A percentile compares a stretch with the other conserved stretches of the same genome.
Conservation (phyloP, 2,329 filamentous ascomycete species). For the Zasmidium citrigriseum region DNA sequence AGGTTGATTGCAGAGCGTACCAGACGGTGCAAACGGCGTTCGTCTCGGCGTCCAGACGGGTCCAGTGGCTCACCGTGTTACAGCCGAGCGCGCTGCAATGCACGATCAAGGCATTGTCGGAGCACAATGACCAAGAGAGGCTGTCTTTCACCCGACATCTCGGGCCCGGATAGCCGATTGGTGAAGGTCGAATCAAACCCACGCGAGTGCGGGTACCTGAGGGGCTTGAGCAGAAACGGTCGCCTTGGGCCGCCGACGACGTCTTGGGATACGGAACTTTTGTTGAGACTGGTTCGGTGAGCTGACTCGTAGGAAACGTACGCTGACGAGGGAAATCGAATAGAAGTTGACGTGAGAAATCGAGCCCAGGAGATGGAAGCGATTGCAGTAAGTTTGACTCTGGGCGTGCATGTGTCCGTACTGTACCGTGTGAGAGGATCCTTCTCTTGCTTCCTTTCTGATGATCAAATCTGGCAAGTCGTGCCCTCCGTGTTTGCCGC, state of each 20-base stretch:
- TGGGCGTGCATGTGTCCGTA: background rate
- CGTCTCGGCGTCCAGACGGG: background rate
- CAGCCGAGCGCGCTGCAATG: background rate
- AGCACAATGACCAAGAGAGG: background rate
- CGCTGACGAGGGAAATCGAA: background rate
- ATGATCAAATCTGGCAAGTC: background rate
- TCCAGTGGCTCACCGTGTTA: background rate
- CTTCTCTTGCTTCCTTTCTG: background rate
- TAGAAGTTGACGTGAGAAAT: background rate
- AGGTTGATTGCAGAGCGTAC: background rate
- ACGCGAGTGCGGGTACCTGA: slow-evolving; percentile 4
- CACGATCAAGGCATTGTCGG: background rate
- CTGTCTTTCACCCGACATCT: background rate
- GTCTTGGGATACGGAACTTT: background rate
- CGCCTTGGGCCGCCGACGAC: background rate
- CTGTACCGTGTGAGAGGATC: background rate
- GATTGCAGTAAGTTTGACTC: background rate
- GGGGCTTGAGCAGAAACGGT: background rate
- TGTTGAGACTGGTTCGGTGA: background rate
- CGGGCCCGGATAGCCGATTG: background rate
- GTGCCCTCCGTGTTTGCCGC: background rate
- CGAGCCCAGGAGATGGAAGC: background rate
- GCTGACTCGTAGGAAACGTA: slow-evolving; percentile 4
- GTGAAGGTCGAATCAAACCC: background rate
- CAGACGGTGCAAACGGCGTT: background rate